phyloP scores from a whole-genome alignment of 1,284 basidiomycete genomes.

The Puccinia hordei region DNA sequence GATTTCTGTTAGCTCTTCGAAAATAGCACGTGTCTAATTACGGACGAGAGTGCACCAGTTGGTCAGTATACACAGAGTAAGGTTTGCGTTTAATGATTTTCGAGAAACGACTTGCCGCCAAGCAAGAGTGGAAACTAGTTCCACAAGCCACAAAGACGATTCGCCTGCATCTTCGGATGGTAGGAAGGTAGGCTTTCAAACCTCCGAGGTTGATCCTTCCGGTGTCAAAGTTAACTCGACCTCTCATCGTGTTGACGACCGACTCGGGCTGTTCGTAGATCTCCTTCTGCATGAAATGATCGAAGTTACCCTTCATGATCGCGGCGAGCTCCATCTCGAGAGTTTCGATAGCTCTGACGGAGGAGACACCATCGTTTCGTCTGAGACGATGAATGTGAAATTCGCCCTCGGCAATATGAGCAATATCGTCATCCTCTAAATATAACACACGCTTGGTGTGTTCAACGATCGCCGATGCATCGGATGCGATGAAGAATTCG shows the following conservation, averaged over 20 bases:
- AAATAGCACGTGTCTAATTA: slow-evolving; percentile 83
- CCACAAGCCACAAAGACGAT: slow-evolving; percentile 98
- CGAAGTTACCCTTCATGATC: slow-evolving; percentile 99
- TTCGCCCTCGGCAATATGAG: slow-evolving; percentile 94
- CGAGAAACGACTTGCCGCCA: slow-evolving; percentile 66
- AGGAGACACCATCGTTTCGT: slow-evolving; percentile 71
- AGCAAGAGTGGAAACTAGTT: slow-evolving; percentile 94
- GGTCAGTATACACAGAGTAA: not conserved
- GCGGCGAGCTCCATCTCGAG: slow-evolving; percentile 98
- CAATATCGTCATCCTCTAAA: slow-evolving; percentile 98
- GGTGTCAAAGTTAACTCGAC: slow-evolving; percentile 97
- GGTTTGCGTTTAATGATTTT: not conserved
- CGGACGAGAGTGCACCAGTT: not conserved
- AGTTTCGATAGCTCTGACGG: slow-evolving; percentile 95
- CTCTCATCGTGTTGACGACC: slow-evolving; percentile 99
- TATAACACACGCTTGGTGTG: slow-evolving; percentile 99
- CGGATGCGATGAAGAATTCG: slow-evolving; percentile 98
- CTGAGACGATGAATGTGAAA: slow-evolving; percentile 98
- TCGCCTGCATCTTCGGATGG: slow-evolving; percentile 89
- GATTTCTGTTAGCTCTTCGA: slow-evolving; percentile 98
- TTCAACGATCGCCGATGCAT: slow-evolving; percentile 93
- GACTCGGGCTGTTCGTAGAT: slow-evolving; percentile 99
- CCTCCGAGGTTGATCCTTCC: slow-evolving; percentile 91
- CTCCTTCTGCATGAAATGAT: slow-evolving; percentile 99
- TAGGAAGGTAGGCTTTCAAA: slow-evolving; percentile 88